These are phyloP conservation scores for Ceratobasidium sp. DNA, from an alignment of 1,284 basidiomycete genomes.

Conservation along the genomic window DNA sequence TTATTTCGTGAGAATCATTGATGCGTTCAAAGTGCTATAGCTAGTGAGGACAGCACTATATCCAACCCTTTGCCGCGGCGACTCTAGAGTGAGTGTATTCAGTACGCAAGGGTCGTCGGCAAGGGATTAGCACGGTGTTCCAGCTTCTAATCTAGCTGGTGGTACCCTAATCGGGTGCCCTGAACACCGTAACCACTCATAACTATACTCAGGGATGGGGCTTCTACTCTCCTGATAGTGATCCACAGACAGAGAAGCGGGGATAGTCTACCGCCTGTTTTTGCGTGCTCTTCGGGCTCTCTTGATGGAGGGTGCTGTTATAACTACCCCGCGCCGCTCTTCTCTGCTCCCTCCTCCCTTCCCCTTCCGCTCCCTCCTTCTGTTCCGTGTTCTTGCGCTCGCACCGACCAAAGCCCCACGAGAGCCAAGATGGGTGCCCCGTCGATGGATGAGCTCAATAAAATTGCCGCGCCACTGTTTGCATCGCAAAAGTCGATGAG, in stretches of 20 bases:
- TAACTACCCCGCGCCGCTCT: neutral
- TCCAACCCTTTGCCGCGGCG: slow-evolving; percentile 6
- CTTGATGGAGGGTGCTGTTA: neutral
- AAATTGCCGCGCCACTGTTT: slow-evolving; percentile 18
- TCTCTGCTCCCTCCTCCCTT: neutral
- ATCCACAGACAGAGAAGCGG: slow-evolving; percentile 1
- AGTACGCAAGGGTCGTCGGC: neutral
- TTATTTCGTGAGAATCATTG: neutral
- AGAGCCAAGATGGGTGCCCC: slow-evolving; percentile 24
- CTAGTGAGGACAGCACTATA: neutral
- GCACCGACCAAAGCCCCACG: neutral
- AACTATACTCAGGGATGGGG: neutral
- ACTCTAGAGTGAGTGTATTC: neutral
- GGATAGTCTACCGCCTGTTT: slow-evolving; percentile 10
- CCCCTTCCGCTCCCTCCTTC: slow-evolving; percentile 4
- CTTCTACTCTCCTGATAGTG: neutral
- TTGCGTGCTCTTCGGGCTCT: neutral
- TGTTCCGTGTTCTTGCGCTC: neutral
- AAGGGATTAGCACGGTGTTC: neutral
- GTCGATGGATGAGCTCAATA: slow-evolving; percentile 33
- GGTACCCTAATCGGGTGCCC: neutral
- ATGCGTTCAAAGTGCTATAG: neutral
- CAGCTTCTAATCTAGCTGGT: neutral
- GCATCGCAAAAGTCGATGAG: slow-evolving; percentile 18
- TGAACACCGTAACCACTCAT: neutral